Evolutionary conservation across 1,284 basidiomycete species (phyloP).

Genomic region (Microbotryum silenes-acaulis): DNA sequence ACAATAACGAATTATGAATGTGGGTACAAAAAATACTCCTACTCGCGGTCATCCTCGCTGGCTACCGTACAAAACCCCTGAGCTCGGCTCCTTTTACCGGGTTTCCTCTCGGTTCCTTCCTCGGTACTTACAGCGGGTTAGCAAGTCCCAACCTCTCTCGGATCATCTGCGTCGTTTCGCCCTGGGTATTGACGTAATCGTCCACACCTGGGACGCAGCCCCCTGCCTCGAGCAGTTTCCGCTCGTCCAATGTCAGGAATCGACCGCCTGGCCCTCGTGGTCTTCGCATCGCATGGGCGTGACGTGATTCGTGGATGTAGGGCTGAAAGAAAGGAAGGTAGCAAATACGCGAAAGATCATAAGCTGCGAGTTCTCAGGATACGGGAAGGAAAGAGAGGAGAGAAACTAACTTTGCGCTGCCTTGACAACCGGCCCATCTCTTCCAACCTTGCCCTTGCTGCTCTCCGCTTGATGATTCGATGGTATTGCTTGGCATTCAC

Average conservation of each 20-base stretch:
- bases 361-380: too few relatives aligned
- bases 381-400: background rate
- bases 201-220: constrained; percentile 25
- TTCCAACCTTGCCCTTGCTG: constrained; percentile 77
- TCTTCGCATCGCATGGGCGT: constrained; percentile 94
- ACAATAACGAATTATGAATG: too few relatives aligned
- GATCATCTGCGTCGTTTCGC: too few relatives aligned
- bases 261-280: constrained; percentile 93
- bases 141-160: too few relatives aligned
- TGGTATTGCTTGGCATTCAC: constrained; percentile 98
- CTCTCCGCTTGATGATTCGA: constrained; percentile 83
- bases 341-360: background rate
- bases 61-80: too few relatives aligned
- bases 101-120: too few relatives aligned
- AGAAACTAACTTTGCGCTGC: constrained; percentile 67
- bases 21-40: too few relatives aligned
- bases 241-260: constrained; percentile 87
- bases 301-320: constrained; percentile 46
- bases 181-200: too few relatives aligned
- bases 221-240: constrained; percentile 24
- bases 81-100: too few relatives aligned
- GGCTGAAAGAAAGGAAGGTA: constrained; percentile 14
- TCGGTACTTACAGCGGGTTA: too few relatives aligned
- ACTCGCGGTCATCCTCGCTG: too few relatives aligned
- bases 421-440: constrained; percentile 83